Conservation (phyloP, 306 rosid species). For the Sechiopsis laciniata region DNA sequence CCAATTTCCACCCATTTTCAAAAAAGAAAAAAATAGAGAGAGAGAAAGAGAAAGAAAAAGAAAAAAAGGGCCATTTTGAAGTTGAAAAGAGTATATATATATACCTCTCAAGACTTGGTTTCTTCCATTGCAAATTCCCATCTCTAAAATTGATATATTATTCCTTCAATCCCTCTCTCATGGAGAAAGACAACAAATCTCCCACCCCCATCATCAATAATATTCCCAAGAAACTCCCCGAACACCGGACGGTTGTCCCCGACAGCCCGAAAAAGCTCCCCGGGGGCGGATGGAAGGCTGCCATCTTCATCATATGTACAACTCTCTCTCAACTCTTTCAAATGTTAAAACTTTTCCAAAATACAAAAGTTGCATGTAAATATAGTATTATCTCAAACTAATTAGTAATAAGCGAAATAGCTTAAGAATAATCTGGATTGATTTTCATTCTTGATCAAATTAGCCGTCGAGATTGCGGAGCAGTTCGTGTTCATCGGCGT, state of each 20-base stretch:
- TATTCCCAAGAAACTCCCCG: not conserved
- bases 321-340: not conserved
- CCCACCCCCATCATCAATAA: not conserved
- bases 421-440: no score
- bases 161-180: not conserved
- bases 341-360: no score
- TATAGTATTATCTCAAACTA: no score
- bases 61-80: not conserved
- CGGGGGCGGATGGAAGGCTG: conserved; percentile 52
- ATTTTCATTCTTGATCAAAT: not conserved
- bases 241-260: not conserved
- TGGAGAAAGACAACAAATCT: conserved; percentile 9
- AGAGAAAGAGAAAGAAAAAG: not conserved
- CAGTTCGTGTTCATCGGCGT: conserved; percentile 40
- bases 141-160: no score
- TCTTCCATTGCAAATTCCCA: no score
- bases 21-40: not conserved
- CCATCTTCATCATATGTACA: conserved; percentile 51
- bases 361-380: no score
- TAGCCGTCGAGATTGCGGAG: conserved; percentile 54
- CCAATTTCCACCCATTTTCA: not conserved
- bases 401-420: no score
- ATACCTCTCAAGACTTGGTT: no score
- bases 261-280: not conserved
- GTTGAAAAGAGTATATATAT: not conserved